A percentile compares a stretch with the other conserved stretches of the same genome.
phyloP scores from a whole-genome alignment of 495 filamentous ascomycete genomes.

The Peziza echinospora region DNA sequence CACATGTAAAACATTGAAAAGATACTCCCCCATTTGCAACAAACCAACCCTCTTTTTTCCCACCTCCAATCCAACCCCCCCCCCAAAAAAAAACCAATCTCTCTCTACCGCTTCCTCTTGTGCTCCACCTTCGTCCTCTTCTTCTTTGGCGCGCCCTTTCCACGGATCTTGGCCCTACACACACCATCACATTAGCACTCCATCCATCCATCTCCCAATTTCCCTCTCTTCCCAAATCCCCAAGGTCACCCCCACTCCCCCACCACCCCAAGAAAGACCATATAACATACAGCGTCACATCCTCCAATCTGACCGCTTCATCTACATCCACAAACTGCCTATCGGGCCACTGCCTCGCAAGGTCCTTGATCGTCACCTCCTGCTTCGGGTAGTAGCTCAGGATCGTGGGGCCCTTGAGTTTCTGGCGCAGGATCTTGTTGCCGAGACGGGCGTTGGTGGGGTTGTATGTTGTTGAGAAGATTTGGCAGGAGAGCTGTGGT shows the following conservation, averaged over 20 bases:
- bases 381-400: slow-evolving; percentile 49
- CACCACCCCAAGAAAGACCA: slow-evolving; percentile 5
- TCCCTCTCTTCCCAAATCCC: not conserved
- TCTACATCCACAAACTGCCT: slow-evolving; percentile 46
- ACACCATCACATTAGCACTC: slow-evolving; percentile 1
- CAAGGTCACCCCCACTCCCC: slow-evolving; percentile 14
- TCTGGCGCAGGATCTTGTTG: slow-evolving; percentile 70
- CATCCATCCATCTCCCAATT: slow-evolving; percentile 3
- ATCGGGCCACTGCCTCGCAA: slow-evolving; percentile 33
- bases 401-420: slow-evolving; percentile 54
- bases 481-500: slow-evolving; percentile 57
- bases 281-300: slow-evolving; percentile 42
- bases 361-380: slow-evolving; percentile 2
- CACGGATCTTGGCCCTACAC: slow-evolving; percentile 39
- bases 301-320: slow-evolving; percentile 59
- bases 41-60: no score
- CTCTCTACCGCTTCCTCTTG: slow-evolving; percentile 11
- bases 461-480: slow-evolving; percentile 84
- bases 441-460: slow-evolving; percentile 57
- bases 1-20: no score
- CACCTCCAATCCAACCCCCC: not conserved
- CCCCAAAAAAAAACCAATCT: not conserved
- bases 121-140: slow-evolving; percentile 32
- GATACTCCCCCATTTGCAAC: no score
- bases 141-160: slow-evolving; percentile 85